phyloP scores from a whole-genome alignment of 306 rosid species.

The Quercus engelmannii region DNA sequence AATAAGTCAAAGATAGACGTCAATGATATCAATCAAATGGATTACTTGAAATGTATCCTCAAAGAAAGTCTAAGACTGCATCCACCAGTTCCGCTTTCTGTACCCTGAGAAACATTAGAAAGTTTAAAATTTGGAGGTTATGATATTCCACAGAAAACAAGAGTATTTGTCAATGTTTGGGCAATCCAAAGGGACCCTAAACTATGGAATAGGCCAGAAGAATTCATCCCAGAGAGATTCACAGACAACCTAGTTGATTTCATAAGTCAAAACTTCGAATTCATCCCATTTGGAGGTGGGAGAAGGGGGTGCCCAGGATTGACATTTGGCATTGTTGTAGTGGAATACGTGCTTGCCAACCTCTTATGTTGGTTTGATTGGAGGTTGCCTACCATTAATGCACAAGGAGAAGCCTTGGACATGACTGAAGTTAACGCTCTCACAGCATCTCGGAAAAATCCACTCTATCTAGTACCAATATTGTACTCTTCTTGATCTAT shows the following conservation, averaged over 20 bases:
- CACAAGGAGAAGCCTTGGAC: neutral
- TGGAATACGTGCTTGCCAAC: conserved; percentile 14
- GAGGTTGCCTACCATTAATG: neutral
- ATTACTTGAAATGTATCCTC: conserved; percentile 28
- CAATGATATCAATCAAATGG: conserved; percentile 25
- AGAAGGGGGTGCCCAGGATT: conserved; percentile 36
- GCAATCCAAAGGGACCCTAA: conserved; percentile 31
- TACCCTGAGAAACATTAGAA: conserved; percentile 20
- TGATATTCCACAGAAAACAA: conserved; percentile 11
- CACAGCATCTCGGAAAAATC: neutral
- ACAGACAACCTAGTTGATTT: neutral
- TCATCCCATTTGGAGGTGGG: conserved; percentile 31
- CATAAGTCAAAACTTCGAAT: conserved; percentile 16
- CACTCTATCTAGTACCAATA: neutral
- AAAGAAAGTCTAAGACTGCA: conserved; percentile 35
- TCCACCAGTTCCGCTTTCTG: conserved; percentile 27
- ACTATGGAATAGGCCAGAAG: conserved; percentile 30
- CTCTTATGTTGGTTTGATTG: neutral
- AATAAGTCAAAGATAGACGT: conserved; percentile 5
- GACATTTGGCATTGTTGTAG: conserved; percentile 11
- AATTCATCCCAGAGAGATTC: conserved; percentile 35
- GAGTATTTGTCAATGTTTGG: conserved; percentile 23
- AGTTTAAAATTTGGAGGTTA: conserved; percentile 7
- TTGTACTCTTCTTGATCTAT: neutral
- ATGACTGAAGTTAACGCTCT: neutral